Percentiles rank a stretch among this genome's conserved stretches.
phyloP scores from a whole-genome alignment of 1,284 basidiomycete genomes.

The Puccinia triticina region DNA sequence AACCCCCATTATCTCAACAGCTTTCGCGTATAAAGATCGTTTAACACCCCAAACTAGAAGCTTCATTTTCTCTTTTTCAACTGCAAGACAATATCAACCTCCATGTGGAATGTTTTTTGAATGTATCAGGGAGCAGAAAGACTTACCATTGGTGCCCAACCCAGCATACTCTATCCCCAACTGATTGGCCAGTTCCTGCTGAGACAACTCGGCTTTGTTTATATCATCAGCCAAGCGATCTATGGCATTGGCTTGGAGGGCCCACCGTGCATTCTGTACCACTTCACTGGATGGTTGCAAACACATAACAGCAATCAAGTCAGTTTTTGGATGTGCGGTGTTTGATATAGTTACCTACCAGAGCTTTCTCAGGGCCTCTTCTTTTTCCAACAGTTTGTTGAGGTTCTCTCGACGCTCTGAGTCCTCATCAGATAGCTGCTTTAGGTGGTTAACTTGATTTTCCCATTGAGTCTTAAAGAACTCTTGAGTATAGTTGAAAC shows the following conservation, averaged over 20 bases:
- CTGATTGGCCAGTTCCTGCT: background rate
- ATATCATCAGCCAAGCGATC: background rate
- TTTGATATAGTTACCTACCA: background rate
- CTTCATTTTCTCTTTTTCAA: background rate
- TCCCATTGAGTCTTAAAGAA: background rate
- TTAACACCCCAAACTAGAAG: conserved; percentile 17
- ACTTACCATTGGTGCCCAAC: background rate
- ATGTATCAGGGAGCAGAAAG: too few relatives aligned
- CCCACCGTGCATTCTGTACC: background rate
- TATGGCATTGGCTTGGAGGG: background rate
- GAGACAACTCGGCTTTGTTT: background rate
- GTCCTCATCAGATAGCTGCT: background rate
- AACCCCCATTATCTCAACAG: background rate
- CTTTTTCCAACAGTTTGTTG: background rate
- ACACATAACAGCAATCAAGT: background rate
- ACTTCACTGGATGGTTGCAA: too few relatives aligned
- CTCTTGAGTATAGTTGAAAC: background rate
- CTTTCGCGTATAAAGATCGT: background rate
- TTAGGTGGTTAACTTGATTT: background rate
- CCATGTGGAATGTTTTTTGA: too few relatives aligned
- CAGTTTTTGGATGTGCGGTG: too few relatives aligned
- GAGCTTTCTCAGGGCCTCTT: background rate
- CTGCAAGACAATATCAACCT: too few relatives aligned
- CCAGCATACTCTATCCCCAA: background rate
- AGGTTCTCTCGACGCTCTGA: background rate